Conservation (phyloP, 2,329 filamentous ascomycete genomes). For the Aspergillus ibericus region DNA sequence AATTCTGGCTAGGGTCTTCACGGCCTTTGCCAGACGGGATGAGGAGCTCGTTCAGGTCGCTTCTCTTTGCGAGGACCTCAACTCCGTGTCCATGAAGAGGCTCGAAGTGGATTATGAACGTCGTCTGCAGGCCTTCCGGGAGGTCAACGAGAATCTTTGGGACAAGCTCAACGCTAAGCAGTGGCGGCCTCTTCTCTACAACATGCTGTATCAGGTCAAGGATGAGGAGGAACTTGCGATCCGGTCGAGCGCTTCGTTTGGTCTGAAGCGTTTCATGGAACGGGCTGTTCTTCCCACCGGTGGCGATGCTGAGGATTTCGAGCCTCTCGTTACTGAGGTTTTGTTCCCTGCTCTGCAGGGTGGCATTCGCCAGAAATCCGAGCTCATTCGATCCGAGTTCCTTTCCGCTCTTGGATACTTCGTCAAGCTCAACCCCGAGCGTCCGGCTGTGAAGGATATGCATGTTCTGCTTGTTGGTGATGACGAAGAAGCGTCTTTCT, state of each 20-base stretch:
- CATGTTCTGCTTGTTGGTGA: conserved; percentile 65
- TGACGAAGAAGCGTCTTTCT: conserved; percentile 83
- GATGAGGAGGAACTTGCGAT: conserved; percentile 88
- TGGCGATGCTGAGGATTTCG: conserved; percentile 47
- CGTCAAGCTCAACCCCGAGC: conserved; percentile 67
- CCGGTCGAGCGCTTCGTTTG: conserved; percentile 77
- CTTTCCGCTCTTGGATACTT: conserved; percentile 77
- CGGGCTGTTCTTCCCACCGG: conserved; percentile 52
- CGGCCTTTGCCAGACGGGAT: conserved; percentile 67
- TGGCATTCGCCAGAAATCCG: conserved; percentile 75
- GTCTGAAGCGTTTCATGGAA: conserved; percentile 75
- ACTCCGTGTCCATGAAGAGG: conserved; percentile 70
- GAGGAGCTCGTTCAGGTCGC: conserved; percentile 63
- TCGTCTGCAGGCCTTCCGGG: conserved; percentile 72
- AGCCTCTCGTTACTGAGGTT: conserved; percentile 62
- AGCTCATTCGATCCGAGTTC: conserved; percentile 81
- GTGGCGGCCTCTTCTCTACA: conserved; percentile 86
- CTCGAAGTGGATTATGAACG: conserved; percentile 86
- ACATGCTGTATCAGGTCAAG: conserved; percentile 82
- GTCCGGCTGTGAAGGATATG: conserved; percentile 73
- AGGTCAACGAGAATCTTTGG: conserved; percentile 65
- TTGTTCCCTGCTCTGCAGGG: conserved; percentile 74
- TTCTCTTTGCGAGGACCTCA: conserved; percentile 72
- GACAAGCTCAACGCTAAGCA: conserved; percentile 64
- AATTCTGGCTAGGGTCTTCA: conserved; percentile 70